Conservation (phyloP, 1,284 basidiomycete species). For the Xerocomus cyaneibrunnescens region DNA sequence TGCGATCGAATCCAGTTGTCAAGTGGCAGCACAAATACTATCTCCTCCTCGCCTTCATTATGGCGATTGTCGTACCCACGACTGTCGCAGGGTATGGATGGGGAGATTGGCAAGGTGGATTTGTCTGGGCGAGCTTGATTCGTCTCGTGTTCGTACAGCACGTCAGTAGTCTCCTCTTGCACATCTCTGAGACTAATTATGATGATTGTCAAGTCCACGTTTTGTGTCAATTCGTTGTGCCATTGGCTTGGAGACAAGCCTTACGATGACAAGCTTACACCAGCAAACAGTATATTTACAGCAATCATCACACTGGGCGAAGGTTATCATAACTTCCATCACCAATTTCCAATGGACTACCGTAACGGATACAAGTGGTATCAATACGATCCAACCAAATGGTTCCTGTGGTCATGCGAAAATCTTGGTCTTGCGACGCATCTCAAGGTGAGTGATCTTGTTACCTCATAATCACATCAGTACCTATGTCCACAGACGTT, state of each 20-base stretch:
- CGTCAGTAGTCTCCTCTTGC: slow-evolving; percentile 43
- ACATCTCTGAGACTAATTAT: not conserved
- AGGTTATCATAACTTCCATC: slow-evolving; percentile 97
- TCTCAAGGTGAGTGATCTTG: slow-evolving; percentile 55
- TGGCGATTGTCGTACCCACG: slow-evolving; percentile 74
- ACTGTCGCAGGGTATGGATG: slow-evolving; percentile 73
- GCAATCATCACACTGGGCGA: slow-evolving; percentile 87
- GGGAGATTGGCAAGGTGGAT: slow-evolving; percentile 81
- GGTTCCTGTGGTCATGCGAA: slow-evolving; percentile 75
- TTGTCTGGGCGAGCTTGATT: slow-evolving; percentile 76
- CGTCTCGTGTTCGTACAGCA: slow-evolving; percentile 85
- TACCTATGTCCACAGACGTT: slow-evolving; percentile 45
- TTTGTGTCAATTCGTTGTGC: slow-evolving; percentile 90
- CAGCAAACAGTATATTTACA: slow-evolving; percentile 79
- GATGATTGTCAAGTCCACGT: slow-evolving; percentile 61
- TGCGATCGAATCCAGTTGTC: slow-evolving; percentile 73
- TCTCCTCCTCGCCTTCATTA: slow-evolving; percentile 62
- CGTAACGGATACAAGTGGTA: slow-evolving; percentile 89
- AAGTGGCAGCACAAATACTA: slow-evolving; percentile 86
- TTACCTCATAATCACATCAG: not conserved
- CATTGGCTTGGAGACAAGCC: slow-evolving; percentile 90
- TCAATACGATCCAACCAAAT: slow-evolving; percentile 85
- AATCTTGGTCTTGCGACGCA: slow-evolving; percentile 76
- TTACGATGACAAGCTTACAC: slow-evolving; percentile 91
- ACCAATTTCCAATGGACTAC: slow-evolving; percentile 91